Base-by-base conservation (phyloP, 495 filamentous ascomycete genomes). In the Tuber microsphaerosporum region DNA sequence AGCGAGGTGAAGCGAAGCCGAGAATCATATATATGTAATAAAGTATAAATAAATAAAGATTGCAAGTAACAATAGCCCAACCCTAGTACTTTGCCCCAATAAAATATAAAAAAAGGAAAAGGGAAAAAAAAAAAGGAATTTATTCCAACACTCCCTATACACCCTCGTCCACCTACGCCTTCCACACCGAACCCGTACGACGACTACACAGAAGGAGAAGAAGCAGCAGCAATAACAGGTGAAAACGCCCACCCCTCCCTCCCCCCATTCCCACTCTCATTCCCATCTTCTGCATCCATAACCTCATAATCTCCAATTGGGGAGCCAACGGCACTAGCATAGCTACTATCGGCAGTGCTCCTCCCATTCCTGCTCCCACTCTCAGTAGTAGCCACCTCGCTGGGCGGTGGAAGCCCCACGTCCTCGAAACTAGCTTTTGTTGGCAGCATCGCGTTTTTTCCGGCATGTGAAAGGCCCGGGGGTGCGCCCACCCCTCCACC, bases 371-470 rank as follows among this genome's bases (percentile, higher is more conserved):
- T n/a, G n/a, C n/a, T n/a, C n/a, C n/a, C n/a, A 45, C 9, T 39
- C 39, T 65, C 16, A 69, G 42, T 26, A 71, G 72, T 1, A 26
- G 46, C 68, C 70, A 72, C 39, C 56, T 44, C 45, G 31, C 65
- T 45, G 69, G 44, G 5, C 61, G 43, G 8, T 71, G 75, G n/a
- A n/a, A n/a, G n/a, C n/a, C n/a, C n/a, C n/a, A n/a, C n/a, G n/a
- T n/a, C n/a, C n/a, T n/a, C n/a, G n/a, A 82, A 82, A 22, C 80
- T 81, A 39, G 76, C 76, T 44, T 82, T 82, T 3, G 80, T 82
- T 9, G 80, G 80, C n/a, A 82, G 37, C 80, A 82, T 82, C 19
- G 80, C 80, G 45, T 75, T 81, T 16, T 70, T n/a, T n/a, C n/a
- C n/a, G n/a, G n/a, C n/a, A n/a, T n/a, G n/a, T n/a, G n/a, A n/a